Base-by-base conservation (phyloP, 2,329 filamentous ascomycete species). In the Trichothecium sympodiale region DNA sequence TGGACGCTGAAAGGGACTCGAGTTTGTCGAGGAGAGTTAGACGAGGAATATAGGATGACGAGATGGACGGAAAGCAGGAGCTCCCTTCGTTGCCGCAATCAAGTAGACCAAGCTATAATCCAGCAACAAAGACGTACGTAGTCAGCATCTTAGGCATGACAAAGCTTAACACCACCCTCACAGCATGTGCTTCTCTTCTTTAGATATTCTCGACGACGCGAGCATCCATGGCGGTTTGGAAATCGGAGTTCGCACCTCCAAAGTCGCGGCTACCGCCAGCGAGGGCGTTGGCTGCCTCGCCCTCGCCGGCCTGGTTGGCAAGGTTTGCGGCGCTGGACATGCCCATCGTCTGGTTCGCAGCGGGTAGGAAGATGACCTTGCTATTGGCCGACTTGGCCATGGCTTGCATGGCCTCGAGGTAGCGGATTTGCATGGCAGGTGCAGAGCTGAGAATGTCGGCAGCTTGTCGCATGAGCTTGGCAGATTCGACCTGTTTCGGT, bases 361-460 rank as follows among this genome's bases (percentile, higher is more conserved):
- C 76, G 8, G 82, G 83, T 50, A 91, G 53, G 69, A 89, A 91
- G 51, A 91, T 88, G 51, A 91, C 82, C 64, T 93, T 93, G 63
- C 72, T 78, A 61, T 88, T 93, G 33, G 87, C 85, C 0, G 77
- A 76, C 74, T 95, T 96, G 50, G 91, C 91, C 89, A 98, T 98
- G 29, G 85, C 76, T 59, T 96, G 91, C 89, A 96, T 96, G 4
- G 91, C 88, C 65, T 98, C 91, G 46, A 98, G 81, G 60, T 96
- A 96, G 46, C 88, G 72, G 65, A 94, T 94, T 65, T 95, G 88
- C 91, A 98, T 98, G 48, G 91, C 91, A 3, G 91, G 91, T 0
- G 89, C 89, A 13, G 78, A 86, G 43, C 77, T 84, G 34, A 98
- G 62, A 48, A 96, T 95, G 55, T 98, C 89, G 57, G 91, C 91